Conservation (phyloP, 2,329 filamentous ascomycete genomes). For the Ceratocystis huliohia region DNA sequence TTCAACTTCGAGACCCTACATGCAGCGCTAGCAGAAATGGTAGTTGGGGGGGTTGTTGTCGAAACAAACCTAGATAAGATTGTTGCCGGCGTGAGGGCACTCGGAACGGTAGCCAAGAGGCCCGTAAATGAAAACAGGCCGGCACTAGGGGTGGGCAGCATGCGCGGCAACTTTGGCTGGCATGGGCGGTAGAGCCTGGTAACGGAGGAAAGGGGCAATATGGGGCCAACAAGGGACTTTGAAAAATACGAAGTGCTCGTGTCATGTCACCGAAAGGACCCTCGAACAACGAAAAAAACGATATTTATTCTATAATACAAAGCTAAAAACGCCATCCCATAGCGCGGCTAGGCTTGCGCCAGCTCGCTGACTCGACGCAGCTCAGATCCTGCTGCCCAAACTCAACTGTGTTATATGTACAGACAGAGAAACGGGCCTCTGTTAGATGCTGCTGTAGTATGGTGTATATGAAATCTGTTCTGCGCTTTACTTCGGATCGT, state of each 20-base stretch:
- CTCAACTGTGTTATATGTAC: neutral
- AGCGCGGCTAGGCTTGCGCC: neutral
- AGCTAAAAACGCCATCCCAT: neutral
- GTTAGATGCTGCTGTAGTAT: neutral
- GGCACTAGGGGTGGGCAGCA: constrained; percentile 37
- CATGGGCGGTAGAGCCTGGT: constrained; percentile 27
- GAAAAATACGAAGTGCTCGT: constrained; percentile 4
- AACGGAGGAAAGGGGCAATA: neutral
- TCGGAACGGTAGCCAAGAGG: constrained; percentile 65
- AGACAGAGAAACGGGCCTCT: neutral
- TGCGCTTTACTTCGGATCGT: neutral
- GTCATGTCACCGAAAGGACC: neutral
- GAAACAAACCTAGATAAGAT: constrained; percentile 85
- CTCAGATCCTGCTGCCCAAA: neutral
- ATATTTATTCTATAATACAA: neutral
- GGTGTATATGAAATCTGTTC: neutral
- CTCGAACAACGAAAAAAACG: neutral
- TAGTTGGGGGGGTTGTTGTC: constrained; percentile 86
- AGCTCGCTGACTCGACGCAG: neutral
- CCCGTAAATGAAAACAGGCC: constrained; percentile 58
- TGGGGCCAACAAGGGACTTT: neutral
- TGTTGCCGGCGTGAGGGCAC: constrained; percentile 66
- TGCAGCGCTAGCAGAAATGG: constrained; percentile 82
- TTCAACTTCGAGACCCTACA: constrained; percentile 98
- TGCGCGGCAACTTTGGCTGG: constrained; percentile 49